Evolutionary conservation across 2,329 filamentous ascomycete genomes (phyloP), one percentile per base, ranked within the genome.

Genomic region (Metarhizium album): DNA sequence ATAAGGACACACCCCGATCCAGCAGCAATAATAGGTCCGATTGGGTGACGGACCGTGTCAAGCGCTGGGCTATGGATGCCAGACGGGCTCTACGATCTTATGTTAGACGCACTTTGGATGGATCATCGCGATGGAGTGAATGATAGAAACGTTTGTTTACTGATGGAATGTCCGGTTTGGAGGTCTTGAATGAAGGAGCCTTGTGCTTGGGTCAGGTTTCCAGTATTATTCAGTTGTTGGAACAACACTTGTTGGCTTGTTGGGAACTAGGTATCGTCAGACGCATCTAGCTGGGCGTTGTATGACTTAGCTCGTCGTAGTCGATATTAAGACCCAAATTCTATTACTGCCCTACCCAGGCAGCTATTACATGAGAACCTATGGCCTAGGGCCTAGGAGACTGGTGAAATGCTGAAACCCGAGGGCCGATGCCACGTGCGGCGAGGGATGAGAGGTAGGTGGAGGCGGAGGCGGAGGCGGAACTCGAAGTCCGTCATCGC

Each of bases 41-140:
- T 42, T 60, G 56, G 48, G 55, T 54, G 47, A 58, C 54, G 13
- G 57, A 57, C 5, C 60, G 63, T 29, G 57, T 70, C 31, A 63
- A 58, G 51, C 60, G 59, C 37, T 70, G 67, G 67, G 65, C 64
- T 22, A 59, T 54, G 47, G 61, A 62, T 45, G 65, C 64, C 23
- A 68, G 60, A 45, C 58, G 58, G 38, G 62, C 59, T 31, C 59
- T 70, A 31, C 64, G 62, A 18, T 60, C 57, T 23, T 67, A 63
- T 47, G 55, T 70, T 47, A 63, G 58, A 49, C 62, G 57, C 40
- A 64, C 61, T 29, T 57, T 66, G 48, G 60, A 64, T 54, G 61
- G 67, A 52, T 56, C 61, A n/a, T 57, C 58, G 23, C 56, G 57
- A 46, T 55, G 54, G 23, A 53, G 42, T 20, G 37, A 49, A 42